Percentiles rank a stretch among this genome's conserved stretches.
Evolutionary conservation across 2,329 filamentous ascomycete species (phyloP).

Genomic region (Fusarium nelsonii): DNA sequence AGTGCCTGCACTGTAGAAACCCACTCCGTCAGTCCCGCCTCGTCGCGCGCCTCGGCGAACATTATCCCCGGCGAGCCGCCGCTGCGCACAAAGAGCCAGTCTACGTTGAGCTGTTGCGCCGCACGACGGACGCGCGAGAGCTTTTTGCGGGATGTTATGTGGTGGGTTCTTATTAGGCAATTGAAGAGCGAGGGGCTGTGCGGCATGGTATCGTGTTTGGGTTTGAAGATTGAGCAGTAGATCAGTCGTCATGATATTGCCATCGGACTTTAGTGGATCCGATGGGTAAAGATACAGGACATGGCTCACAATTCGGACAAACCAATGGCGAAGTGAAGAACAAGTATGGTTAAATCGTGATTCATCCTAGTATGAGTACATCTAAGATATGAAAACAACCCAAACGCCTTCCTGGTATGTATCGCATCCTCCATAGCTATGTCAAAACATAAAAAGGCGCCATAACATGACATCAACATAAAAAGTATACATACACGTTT

Average conservation of each 20-base stretch:
- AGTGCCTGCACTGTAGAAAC: constrained; percentile 72
- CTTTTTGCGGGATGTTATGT: constrained; percentile 85
- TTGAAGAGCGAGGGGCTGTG: constrained; percentile 39
- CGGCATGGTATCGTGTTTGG: constrained; percentile 29
- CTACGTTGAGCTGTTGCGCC: constrained; percentile 69
- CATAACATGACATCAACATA: constrained; percentile 34
- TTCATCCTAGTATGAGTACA: constrained; percentile 34
- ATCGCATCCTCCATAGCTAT: constrained; percentile 22
- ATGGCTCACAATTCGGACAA: background rate
- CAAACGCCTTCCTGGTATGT: constrained; percentile 38
- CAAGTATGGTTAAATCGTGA: constrained; percentile 8
- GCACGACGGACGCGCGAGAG: constrained; percentile 70
- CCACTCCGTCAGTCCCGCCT: constrained; percentile 70
- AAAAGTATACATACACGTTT: constrained; percentile 33
- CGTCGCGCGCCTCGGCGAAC: constrained; percentile 75
- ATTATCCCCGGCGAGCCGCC: constrained; percentile 81
- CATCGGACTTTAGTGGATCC: constrained; percentile 37
- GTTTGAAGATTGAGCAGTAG: background rate
- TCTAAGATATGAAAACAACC: constrained; percentile 36
- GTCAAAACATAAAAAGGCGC: constrained; percentile 27
- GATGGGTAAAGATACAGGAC: background rate
- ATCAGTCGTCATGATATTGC: background rate
- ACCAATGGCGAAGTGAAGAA: background rate
- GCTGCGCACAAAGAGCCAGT: constrained; percentile 71
- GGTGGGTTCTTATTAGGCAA: constrained; percentile 79